Evolutionary conservation across 352 stramenopile species (phyloP).

Genomic region (Phytopythium sindhum): DNA sequence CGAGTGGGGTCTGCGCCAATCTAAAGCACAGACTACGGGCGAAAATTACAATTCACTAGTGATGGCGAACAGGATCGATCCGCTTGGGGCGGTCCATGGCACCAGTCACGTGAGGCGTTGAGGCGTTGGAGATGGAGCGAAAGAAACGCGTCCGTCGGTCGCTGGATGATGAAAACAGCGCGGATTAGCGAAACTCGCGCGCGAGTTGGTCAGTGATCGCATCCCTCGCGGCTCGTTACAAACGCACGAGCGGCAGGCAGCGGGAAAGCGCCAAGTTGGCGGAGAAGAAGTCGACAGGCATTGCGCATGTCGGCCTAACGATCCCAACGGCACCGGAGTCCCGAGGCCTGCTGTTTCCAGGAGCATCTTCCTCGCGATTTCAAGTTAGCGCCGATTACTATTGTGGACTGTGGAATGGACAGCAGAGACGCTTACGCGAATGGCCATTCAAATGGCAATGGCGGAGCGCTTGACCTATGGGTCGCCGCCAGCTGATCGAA

Average conservation of each 20-base stretch:
- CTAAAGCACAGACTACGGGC: background rate
- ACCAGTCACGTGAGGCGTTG: background rate
- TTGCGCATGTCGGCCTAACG: background rate
- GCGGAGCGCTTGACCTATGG: background rate
- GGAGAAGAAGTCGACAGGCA: background rate
- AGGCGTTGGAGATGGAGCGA: background rate
- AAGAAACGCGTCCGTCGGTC: background rate
- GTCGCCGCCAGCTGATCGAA: background rate
- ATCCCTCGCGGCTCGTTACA: background rate
- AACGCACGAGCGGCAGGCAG: background rate
- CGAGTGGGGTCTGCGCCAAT: too few relatives aligned
- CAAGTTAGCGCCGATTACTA: constrained; percentile 6
- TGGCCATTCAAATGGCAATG: background rate
- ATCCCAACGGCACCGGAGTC: background rate
- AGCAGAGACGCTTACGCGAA: too few relatives aligned
- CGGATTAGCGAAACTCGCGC: background rate
- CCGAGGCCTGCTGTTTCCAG: background rate
- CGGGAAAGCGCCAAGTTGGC: background rate
- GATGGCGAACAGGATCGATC: background rate
- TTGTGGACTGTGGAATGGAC: background rate
- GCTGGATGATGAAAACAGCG: constrained; percentile 7
- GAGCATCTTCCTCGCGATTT: background rate
- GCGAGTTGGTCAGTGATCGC: background rate
- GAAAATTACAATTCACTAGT: background rate
- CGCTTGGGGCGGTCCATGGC: background rate